Base-by-base conservation (phyloP, 106 monocot species). In the Gastrodia elata region DNA sequence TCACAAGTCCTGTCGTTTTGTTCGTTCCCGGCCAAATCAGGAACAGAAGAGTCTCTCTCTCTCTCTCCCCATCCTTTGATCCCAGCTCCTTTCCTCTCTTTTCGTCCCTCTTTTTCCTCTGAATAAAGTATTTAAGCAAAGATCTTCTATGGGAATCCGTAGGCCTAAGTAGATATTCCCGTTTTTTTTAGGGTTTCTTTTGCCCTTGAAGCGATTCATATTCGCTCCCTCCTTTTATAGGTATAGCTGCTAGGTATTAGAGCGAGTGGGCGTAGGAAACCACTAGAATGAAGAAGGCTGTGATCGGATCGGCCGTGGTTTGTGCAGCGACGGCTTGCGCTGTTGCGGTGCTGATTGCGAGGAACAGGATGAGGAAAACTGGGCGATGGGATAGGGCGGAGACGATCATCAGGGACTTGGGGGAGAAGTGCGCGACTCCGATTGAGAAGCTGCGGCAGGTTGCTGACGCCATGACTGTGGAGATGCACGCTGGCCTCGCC, bases 401-500 rank as follows among this genome's bases (percentile, higher is more conserved):
- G 73, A 88, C 77, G 71, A 74, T 92, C 14, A 26, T 97, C 41
- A 82, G 70, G 79, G 92, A 90, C 64, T 64, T 97, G 44, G 86
- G 93, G 86, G 84, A 81, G 75, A 83, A 67, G 77, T 90, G 85
- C 61, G 78, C 88, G 20, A 82, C 96, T 7, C 92, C 92, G 71
- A 68, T 81, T n/a, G 78, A 41, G 40, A 87, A 86, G 88, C 88
- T 97, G 49, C 61, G 84, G 75, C 84, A 82, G 80, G 85, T 97
- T 24, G 96, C 96, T 20, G 90, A 93, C 75, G 96, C 87, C 37
- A 97, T 97, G 96, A 77, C 80, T 20, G 92, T 84, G 48, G 96
- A 92, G 92, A 97, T 97, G 96, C 84, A 92, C 71, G 89, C 91
- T 8, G 92, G 96, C 11, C 90, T 97, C 16, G 83, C 82, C 18